These are phyloP conservation scores for Angomonas desouzai DNA, from an alignment of 208 protist species.

Conservation along the genomic window DNA sequence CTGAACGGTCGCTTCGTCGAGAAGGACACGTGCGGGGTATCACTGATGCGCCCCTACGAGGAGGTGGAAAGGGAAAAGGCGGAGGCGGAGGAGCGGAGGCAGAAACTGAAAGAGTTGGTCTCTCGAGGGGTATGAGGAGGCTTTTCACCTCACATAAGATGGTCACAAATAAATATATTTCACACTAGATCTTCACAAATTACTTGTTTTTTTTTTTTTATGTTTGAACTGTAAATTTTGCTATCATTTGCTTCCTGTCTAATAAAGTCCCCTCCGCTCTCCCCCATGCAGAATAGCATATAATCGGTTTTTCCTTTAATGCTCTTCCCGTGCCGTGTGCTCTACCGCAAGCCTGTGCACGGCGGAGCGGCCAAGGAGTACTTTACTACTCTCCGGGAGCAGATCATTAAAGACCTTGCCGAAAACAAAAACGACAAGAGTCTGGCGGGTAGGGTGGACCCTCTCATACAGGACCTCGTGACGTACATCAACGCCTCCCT, in stretches of 20 bases:
- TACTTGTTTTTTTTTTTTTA: background rate
- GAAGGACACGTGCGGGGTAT: slow-evolving; percentile 69
- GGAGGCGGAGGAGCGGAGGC: slow-evolving; percentile 13
- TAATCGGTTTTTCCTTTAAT: background rate
- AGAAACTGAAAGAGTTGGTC: slow-evolving; percentile 9
- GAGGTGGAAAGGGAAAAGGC: slow-evolving; percentile 29
- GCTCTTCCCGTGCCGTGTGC: background rate
- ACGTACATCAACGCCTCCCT: slow-evolving; percentile 51
- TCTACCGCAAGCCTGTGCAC: slow-evolving; percentile 18
- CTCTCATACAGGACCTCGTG: slow-evolving; percentile 43
- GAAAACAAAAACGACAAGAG: slow-evolving; percentile 72
- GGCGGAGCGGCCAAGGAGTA: slow-evolving; percentile 36
- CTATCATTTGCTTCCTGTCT: slow-evolving; percentile 2
- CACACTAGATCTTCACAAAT: no score
- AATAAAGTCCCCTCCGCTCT: background rate
- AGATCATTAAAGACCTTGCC: slow-evolving; percentile 46
- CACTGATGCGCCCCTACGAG: slow-evolving; percentile 52
- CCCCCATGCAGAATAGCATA: background rate
- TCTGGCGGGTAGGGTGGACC: slow-evolving; percentile 66
- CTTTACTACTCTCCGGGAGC: slow-evolving; percentile 30
- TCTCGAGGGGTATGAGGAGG: background rate
- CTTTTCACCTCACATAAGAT: background rate
- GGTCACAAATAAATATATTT: no score
- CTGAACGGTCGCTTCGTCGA: slow-evolving; percentile 83
- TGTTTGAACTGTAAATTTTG: background rate